Evolutionary conservation across 345 rosid genomes (phyloP), one percentile per base, ranked within the genome.

Genomic region (Hypericum perforatum): DNA sequence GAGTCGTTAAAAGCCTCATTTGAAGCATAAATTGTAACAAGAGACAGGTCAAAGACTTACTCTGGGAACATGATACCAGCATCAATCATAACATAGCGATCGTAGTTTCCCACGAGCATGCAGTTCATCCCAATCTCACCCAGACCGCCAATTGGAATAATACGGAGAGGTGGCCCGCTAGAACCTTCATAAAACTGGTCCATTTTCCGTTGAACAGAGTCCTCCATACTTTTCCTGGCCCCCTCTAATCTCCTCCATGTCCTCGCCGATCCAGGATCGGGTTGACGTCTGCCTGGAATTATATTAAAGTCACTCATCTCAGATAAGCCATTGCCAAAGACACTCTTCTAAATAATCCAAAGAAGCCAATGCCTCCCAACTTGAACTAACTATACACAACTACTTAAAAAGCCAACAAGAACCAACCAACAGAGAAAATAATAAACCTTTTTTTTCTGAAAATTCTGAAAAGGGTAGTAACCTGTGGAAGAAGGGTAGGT

Each of bases 111-210:
- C 59, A 92, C 96, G 64, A 92, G 96, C 98, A 92, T 92, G 74
- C 98, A 92, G 56, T 92, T 92, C 98, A 92, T 92, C 61, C 98
- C 98, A 59, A 88, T 92, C 76, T 88, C 98, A 60, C 98, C 98
- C 49, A 92, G 81, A 7, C 98, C 98, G 32, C 98, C 98, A 43
- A 92, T 85, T 5, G 98, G 98, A 70, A 92, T 82, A 44, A 88
- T 74, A 53, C 98, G 96, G 14, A 92, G 82, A 1, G 98, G 98
- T 11, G 98, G 98, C 4, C 98, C 98, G 70, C 63, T 66, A 32
- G 82, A 56, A 11, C 98, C 98, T 75, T 92, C 95, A 62, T 92
- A 88, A 66, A 92, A 92, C 72, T 80, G 94, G 45, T 92, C 96
- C 95, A 92, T 80, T 65, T 88, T 92, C 49, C 98, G 92, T 66